Evolutionary conservation across 164 flowering plant genomes (phyloP), one percentile per base, ranked within the genome.

Genomic region (Berberis vulgaris): DNA sequence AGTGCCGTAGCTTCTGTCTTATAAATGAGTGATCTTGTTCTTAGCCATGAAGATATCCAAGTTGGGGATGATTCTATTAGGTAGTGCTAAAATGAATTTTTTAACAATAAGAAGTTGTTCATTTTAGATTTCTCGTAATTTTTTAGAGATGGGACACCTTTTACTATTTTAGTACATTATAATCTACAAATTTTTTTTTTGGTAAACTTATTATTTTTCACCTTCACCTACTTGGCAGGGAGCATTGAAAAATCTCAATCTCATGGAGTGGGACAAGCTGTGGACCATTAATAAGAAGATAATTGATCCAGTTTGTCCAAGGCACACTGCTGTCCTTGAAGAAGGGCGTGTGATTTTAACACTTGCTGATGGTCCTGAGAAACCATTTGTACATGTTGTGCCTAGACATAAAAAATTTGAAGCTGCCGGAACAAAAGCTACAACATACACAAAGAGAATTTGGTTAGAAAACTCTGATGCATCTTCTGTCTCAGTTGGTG

Each of bases 241-340:
- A 4, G 95, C 96, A 26, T 93, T 97, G n/a, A 93, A 86, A 65
- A 93, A 93, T 79, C 86, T 90, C 47, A 90, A 90, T 76, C 94
- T 93, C 39, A 90, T 93, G 97, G 97, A 93, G 68, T 90, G 98
- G 98, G 97, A 88, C 77, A 93, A 90, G 69, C 84, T 93, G 13
- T 93, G 98, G 98, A 85, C 85, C 7, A 90, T 90, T 64, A 93
- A 93, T 70, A 93, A 93, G 83, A 88, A 83, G 79, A 85, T 90
- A 39, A 84, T 93, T 60, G 96, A 90, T 76, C 94, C 98, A 49
- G 82, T 90, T 13, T 93, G 97, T 65, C 92, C 96, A 13, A 79
- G 96, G 72, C 96, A 93, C 67, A 90, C 97, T 47, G 96, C 98
- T 63, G 83, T 93, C 49, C 61, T 84, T 76, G 86, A 76, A 60